These are phyloP conservation scores for Tolypocladium ovalisporum DNA, from an alignment of 2,329 filamentous ascomycete genomes.

Conservation along the genomic window DNA sequence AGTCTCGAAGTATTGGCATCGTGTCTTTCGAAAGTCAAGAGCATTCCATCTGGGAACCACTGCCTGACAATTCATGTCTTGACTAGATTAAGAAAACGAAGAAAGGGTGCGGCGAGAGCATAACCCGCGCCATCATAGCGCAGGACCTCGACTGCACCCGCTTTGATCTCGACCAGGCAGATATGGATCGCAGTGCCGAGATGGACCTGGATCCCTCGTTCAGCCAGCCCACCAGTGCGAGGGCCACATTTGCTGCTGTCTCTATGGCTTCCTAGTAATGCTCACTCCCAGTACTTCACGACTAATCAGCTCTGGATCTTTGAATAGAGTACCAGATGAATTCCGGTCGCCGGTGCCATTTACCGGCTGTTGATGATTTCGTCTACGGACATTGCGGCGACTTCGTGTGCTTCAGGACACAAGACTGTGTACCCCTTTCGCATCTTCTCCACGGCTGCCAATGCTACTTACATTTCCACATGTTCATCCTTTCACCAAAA, in stretches of 20 bases:
- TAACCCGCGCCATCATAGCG: slow-evolving; percentile 57
- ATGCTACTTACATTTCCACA: background rate
- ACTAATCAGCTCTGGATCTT: background rate
- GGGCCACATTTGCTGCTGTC: slow-evolving; percentile 15
- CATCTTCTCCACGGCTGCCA: background rate
- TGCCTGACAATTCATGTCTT: background rate
- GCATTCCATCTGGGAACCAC: too few species aligned
- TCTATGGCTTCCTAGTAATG: background rate
- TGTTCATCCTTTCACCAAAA: background rate
- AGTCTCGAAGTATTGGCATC: too few species aligned
- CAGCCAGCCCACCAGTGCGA: slow-evolving; percentile 64
- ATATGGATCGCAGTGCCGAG: slow-evolving; percentile 54
- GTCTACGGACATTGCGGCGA: background rate
- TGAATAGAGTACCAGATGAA: background rate
- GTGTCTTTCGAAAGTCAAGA: too few species aligned
- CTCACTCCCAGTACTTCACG: background rate
- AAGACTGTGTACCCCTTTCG: background rate
- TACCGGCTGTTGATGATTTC: background rate
- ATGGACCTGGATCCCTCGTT: slow-evolving; percentile 61
- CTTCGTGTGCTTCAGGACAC: background rate
- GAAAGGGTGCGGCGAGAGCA: background rate
- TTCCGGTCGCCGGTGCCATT: background rate
- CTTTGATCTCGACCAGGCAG: slow-evolving; percentile 55
- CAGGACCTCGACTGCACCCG: slow-evolving; percentile 57
- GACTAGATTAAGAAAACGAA: background rate